phyloP scores from a whole-genome alignment of 352 stramenopile species.

The Pythium volutum region DNA sequence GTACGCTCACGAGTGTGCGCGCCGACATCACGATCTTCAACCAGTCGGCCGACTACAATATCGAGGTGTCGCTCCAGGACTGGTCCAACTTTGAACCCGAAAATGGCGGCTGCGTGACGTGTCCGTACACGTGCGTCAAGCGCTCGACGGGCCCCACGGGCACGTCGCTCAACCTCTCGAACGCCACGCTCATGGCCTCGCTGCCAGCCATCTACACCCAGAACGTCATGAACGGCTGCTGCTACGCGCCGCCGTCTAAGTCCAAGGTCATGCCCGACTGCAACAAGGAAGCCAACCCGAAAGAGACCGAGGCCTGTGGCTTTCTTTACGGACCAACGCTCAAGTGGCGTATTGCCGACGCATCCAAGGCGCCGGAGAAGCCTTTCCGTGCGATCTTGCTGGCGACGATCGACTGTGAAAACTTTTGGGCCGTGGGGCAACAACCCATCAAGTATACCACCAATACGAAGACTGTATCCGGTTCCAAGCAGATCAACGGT shows the following conservation, averaged over 20 bases:
- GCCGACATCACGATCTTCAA: slow-evolving; percentile 51
- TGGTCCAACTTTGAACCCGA: slow-evolving; percentile 84
- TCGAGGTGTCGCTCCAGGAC: slow-evolving; percentile 66
- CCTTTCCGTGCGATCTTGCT: slow-evolving; percentile 62
- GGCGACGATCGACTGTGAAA: slow-evolving; percentile 82
- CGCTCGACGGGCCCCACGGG: slow-evolving; percentile 67
- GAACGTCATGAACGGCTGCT: slow-evolving; percentile 74
- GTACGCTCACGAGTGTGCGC: slow-evolving; percentile 4
- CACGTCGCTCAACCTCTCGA: slow-evolving; percentile 76
- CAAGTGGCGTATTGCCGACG: slow-evolving; percentile 74
- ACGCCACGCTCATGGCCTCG: slow-evolving; percentile 63
- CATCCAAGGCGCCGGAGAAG: slow-evolving; percentile 43
- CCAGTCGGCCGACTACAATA: slow-evolving; percentile 59
- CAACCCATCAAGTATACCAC: slow-evolving; percentile 70
- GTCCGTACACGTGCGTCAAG: slow-evolving; percentile 83
- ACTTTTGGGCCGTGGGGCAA: slow-evolving; percentile 80
- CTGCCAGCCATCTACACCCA: slow-evolving; percentile 74
- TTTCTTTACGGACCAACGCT: slow-evolving; percentile 84
- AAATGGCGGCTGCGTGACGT: slow-evolving; percentile 81
- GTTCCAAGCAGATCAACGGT: slow-evolving; percentile 81
- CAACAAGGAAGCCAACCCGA: slow-evolving; percentile 53
- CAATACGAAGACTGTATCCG: slow-evolving; percentile 67
- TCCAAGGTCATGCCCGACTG: slow-evolving; percentile 58
- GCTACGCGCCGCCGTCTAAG: slow-evolving; percentile 51
- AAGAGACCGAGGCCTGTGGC: slow-evolving; percentile 62